Evolutionary conservation across 2,329 filamentous ascomycete species (phyloP).

Genomic region (Pleurostoma richardsiae): DNA sequence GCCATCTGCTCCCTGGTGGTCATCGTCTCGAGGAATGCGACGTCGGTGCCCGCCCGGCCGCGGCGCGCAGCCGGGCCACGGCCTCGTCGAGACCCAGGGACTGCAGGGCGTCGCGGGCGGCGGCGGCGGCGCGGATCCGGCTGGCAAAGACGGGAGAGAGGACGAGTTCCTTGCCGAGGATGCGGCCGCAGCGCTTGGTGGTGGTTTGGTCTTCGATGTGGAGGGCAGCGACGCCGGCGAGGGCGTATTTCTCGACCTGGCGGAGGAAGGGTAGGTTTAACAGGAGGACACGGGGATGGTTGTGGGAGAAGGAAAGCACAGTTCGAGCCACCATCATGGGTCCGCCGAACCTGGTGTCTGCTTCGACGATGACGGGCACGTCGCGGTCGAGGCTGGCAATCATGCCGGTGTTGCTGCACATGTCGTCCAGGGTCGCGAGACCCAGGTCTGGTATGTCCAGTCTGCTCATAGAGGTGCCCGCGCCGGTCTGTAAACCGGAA

Average conservation of each 20-base stretch:
- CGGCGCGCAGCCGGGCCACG: constrained; percentile 41
- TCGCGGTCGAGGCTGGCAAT: constrained; percentile 53
- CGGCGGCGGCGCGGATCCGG: constrained; percentile 51
- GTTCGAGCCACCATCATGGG: constrained; percentile 49
- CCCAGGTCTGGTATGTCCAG: constrained; percentile 59
- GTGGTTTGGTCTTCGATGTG: constrained; percentile 61
- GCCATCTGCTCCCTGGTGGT: constrained; percentile 37
- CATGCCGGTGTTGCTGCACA: constrained; percentile 59
- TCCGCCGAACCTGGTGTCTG: constrained; percentile 53
- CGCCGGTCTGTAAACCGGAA: constrained; percentile 44
- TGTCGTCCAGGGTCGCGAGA: constrained; percentile 56
- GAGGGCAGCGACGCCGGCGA: constrained; percentile 50
- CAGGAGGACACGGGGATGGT: not conserved
- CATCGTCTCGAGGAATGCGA: constrained; percentile 56
- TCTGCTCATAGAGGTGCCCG: constrained; percentile 53
- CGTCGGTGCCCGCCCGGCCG: constrained; percentile 53
- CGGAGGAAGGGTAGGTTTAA: constrained; percentile 20
- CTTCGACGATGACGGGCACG: constrained; percentile 56
- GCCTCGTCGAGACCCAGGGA: constrained; percentile 52
- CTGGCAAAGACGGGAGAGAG: constrained; percentile 39
- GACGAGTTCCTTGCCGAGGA: constrained; percentile 57
- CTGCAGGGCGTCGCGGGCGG: constrained; percentile 43
- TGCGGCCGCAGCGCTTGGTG: constrained; percentile 62
- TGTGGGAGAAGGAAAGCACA: constrained; percentile 4
- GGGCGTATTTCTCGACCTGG: constrained; percentile 44